Percentiles rank a stretch among this genome's conserved stretches.
Evolutionary conservation across 202 grass and related monocot species (phyloP).

Genomic region (Bolboschoenoplectus hybrid): DNA sequence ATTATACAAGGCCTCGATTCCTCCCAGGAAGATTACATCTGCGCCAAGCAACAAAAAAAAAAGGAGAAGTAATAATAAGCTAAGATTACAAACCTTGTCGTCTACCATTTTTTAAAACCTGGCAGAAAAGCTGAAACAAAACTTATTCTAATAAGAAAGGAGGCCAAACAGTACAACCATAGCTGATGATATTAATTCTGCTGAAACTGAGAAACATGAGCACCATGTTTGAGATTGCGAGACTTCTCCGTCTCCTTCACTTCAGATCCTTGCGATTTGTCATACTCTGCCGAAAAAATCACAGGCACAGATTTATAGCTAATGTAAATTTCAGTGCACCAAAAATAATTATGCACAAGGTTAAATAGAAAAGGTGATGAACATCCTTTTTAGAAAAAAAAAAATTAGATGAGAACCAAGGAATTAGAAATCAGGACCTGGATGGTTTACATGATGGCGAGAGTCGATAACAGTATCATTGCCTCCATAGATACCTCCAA

Average conservation of each 20-base stretch:
- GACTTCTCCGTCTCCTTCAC: conserved; percentile 86
- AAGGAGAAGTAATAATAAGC: neutral
- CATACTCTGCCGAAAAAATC: conserved; percentile 43
- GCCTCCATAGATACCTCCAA: conserved; percentile 59
- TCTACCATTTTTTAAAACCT: neutral
- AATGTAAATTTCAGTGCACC: neutral
- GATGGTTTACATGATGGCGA: conserved; percentile 39
- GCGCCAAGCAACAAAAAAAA: neutral
- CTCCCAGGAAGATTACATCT: neutral
- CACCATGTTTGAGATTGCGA: conserved; percentile 37
- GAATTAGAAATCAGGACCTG: conserved; percentile 43
- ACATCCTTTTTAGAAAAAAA: neutral
- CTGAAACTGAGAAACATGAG: neutral
- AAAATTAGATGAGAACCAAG: neutral
- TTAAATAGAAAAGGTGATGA: neutral
- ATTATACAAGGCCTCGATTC: neutral
- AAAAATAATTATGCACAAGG: too few species aligned
- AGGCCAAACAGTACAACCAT: neutral
- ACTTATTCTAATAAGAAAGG: conserved; percentile 4
- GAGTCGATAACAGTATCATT: conserved; percentile 40
- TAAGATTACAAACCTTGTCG: neutral
- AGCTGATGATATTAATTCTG: neutral
- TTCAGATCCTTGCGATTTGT: conserved; percentile 61
- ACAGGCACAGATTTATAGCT: neutral
- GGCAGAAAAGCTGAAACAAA: neutral